These are phyloP conservation scores for Cadophora gregata DNA, from an alignment of 2,329 filamentous ascomycete species.

Conservation along the genomic window DNA sequence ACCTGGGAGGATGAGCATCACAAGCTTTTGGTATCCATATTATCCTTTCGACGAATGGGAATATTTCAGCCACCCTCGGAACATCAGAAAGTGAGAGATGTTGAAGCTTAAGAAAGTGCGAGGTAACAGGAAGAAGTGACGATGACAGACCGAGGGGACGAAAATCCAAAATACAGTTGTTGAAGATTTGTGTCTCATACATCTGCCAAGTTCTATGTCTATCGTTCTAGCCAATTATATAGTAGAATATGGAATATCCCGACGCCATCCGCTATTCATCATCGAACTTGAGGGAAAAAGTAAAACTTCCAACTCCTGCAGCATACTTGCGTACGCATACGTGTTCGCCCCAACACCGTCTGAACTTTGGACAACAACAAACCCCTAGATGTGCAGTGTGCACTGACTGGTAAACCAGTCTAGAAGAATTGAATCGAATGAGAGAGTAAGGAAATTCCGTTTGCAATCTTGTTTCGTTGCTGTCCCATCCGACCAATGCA, in stretches of 20 bases:
- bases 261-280: neutral
- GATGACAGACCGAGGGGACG: neutral
- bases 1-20: neutral
- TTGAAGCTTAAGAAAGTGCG: neutral
- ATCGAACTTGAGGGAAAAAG: neutral
- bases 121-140: neutral
- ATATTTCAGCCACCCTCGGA: neutral
- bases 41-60: neutral
- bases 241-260: neutral
- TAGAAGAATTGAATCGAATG: neutral
- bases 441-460: neutral
- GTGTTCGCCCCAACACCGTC: constrained; percentile 7
- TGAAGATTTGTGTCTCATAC: too few relatives aligned
- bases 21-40: neutral
- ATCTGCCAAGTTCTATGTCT: constrained; percentile 2
- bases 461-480: neutral
- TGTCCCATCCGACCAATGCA: neutral
- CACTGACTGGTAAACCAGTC: neutral
- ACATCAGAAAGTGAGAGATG: neutral
- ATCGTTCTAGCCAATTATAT: constrained; percentile 6
- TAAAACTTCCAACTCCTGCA: neutral
- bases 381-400: neutral
- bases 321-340: neutral
- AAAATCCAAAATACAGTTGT: neutral
- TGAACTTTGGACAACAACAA: neutral